Evolutionary conservation across 73 alveolate genomes (phyloP).

Genomic region (Uronychia setigera): DNA sequence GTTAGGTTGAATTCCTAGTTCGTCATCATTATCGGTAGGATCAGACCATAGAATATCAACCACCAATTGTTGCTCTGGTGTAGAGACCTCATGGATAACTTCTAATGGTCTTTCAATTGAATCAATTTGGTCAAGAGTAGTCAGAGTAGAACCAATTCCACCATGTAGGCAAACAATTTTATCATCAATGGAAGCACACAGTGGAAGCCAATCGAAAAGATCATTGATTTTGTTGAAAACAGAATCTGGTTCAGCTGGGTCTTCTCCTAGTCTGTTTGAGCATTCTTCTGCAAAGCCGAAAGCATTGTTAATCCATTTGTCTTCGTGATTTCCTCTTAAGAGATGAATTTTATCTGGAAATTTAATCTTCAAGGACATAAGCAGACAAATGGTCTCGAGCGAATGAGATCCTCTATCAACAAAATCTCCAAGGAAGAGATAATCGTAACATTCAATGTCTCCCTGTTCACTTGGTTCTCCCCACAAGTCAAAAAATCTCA

Average conservation of each 20-base stretch:
- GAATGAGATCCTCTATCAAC: constrained; percentile 95
- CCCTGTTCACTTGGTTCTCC: constrained; percentile 91
- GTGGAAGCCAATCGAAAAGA: constrained; percentile 84
- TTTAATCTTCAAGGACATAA: constrained; percentile 91
- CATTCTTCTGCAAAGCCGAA: constrained; percentile 90
- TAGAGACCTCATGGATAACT: constrained; percentile 76
- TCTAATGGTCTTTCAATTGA: constrained; percentile 78
- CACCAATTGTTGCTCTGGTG: constrained; percentile 77
- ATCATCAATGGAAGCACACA: constrained; percentile 79
- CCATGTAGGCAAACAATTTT: constrained; percentile 83
- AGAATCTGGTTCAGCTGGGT: constrained; percentile 74
- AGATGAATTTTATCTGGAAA: constrained; percentile 77
- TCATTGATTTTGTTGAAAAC: constrained; percentile 78
- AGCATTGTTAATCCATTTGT: constrained; percentile 73
- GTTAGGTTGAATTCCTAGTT: constrained; percentile 91
- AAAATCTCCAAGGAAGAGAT: constrained; percentile 94
- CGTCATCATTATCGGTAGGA: constrained; percentile 80
- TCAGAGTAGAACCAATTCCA: constrained; percentile 85
- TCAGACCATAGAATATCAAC: constrained; percentile 88
- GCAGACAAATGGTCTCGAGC: constrained; percentile 94
- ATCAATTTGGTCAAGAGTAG: constrained; percentile 81
- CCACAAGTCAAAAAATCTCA: constrained; percentile 98
- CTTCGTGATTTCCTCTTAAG: constrained; percentile 89
- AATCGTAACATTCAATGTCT: constrained; percentile 87
- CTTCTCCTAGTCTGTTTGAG: constrained; percentile 67